phyloP scores from a whole-genome alignment of 805 yeast species.

The Yarrowia osloensis region DNA sequence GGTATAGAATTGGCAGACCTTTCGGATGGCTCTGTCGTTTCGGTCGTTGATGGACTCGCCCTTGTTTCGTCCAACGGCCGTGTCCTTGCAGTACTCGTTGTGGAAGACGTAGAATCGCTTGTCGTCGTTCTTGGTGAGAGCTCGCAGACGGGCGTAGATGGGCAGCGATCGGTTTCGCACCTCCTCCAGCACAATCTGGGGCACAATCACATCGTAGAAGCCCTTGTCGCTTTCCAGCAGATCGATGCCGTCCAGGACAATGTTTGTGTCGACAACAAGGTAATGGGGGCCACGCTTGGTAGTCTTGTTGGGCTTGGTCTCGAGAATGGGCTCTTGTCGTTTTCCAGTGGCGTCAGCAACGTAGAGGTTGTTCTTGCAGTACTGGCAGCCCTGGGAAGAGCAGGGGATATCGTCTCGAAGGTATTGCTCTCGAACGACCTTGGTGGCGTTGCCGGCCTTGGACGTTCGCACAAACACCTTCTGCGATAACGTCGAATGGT shows the following conservation, averaged over 20 bases:
- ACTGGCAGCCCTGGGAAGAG: constrained; percentile 66
- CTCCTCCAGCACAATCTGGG: constrained; percentile 93
- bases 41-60: constrained; percentile 83
- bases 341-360: constrained; percentile 69
- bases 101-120: constrained; percentile 90
- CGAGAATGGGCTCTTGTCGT: constrained; percentile 64
- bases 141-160: constrained; percentile 78
- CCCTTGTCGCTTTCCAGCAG: constrained; percentile 73
- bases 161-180: constrained; percentile 86
- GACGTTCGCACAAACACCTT: constrained; percentile 87
- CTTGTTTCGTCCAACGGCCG: constrained; percentile 61
- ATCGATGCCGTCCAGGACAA: constrained; percentile 86
- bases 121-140: constrained; percentile 67
- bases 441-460: constrained; percentile 84
- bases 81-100: constrained; percentile 79
- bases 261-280: constrained; percentile 82
- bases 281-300: constrained; percentile 69
- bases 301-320: constrained; percentile 56
- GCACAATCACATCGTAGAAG: constrained; percentile 88
- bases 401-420: constrained; percentile 92
- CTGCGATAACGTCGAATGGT: constrained; percentile 36
- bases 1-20: constrained; percentile 69
- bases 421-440: constrained; percentile 92
- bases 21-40: constrained; percentile 87
- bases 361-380: constrained; percentile 54